Percentiles rank a stretch among this genome's conserved stretches.
These are phyloP conservation scores for Kalaharituber pfeilii DNA, from an alignment of 2,329 filamentous ascomycete genomes.

Conservation along the genomic window DNA sequence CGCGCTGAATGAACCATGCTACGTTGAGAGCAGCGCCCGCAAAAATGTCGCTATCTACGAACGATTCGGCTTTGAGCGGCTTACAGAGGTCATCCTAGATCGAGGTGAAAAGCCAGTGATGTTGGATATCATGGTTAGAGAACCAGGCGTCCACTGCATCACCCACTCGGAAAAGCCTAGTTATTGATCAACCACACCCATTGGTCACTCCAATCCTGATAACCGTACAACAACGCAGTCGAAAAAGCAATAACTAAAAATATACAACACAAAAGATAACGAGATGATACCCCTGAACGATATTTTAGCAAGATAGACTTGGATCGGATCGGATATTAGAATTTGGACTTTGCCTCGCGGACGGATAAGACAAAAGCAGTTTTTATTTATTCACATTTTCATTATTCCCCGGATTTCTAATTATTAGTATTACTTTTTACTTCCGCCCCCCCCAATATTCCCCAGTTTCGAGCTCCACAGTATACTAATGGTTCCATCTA, in stretches of 20 bases:
- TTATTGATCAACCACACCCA: constrained; percentile 8
- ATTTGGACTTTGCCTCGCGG: not conserved
- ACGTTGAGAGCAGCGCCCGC: constrained; percentile 59
- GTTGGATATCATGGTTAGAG: constrained; percentile 60
- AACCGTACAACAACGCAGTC: not conserved
- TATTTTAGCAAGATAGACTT: not conserved
- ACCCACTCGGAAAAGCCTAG: constrained; percentile 13
- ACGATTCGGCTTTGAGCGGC: constrained; percentile 59
- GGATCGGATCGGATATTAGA: not conserved
- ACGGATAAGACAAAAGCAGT: not conserved
- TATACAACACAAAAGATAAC: not conserved
- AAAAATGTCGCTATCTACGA: constrained; percentile 55
- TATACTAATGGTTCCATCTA: not conserved
- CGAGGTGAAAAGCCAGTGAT: constrained; percentile 41
- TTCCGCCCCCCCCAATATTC: too few relatives aligned
- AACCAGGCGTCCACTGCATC: constrained; percentile 1
- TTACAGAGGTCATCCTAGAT: constrained; percentile 33
- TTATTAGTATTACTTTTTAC: too few relatives aligned
- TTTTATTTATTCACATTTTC: too few relatives aligned
- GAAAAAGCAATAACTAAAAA: not conserved
- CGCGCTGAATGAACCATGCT: constrained; percentile 46
- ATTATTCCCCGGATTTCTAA: not conserved
- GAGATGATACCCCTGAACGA: not conserved
- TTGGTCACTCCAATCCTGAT: not conserved
- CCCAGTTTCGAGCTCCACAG: not conserved